Percentiles rank a stretch among this genome's conserved stretches.
Conservation (phyloP, 2,329 filamentous ascomycete genomes). For the Biscogniauxia mediterranea region DNA sequence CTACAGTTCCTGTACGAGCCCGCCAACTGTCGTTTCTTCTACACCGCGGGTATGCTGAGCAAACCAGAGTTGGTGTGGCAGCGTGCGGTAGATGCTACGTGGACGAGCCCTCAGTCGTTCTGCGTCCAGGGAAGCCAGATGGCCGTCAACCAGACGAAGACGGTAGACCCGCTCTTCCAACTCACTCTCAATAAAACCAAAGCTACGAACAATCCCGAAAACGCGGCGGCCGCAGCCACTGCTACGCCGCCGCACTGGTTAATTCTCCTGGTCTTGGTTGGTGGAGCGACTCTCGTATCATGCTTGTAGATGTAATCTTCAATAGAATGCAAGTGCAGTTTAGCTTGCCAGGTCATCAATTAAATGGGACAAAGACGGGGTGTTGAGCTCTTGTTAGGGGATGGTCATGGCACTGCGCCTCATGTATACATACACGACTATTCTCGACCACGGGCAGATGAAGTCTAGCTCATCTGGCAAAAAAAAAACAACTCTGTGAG, state of each 20-base stretch:
- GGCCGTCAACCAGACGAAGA: background rate
- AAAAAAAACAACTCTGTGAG: too few species aligned
- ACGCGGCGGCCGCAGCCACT: background rate
- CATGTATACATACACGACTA: too few species aligned
- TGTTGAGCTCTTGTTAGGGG: too few species aligned
- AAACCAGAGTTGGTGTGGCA: conserved; percentile 41
- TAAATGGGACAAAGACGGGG: too few species aligned
- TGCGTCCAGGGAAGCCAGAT: conserved; percentile 34
- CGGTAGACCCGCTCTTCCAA: background rate
- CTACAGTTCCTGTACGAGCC: conserved; percentile 46
- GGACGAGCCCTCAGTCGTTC: conserved; percentile 28
- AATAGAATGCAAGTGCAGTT: too few species aligned
- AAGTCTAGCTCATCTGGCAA: too few species aligned
- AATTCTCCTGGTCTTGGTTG: background rate
- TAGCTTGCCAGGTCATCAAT: too few species aligned
- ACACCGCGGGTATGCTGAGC: conserved; percentile 42
- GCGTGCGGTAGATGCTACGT: conserved; percentile 36
- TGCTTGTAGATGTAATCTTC: background rate
- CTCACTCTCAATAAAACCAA: background rate
- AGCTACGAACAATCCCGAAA: background rate
- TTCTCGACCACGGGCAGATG: too few species aligned
- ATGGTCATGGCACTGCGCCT: too few species aligned
- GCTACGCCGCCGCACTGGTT: background rate
- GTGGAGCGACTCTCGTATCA: background rate
- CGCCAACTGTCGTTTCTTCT: conserved; percentile 39